Conservation (phyloP, 2,329 filamentous ascomycete species). For the Colletotrichum gigasporum region DNA sequence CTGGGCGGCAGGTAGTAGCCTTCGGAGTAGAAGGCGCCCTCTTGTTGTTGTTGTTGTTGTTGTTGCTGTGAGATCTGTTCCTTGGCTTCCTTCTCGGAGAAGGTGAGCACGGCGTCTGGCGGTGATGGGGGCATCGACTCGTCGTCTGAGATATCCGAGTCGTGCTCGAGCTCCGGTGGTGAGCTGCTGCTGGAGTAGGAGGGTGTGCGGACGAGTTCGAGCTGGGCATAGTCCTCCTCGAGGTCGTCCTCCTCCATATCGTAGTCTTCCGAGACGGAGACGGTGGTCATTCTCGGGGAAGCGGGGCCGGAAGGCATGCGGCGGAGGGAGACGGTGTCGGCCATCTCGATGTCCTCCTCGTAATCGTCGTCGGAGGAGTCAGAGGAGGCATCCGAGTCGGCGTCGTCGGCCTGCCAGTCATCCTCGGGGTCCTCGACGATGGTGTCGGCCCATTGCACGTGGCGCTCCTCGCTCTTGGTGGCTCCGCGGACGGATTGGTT, state of each 20-base stretch:
- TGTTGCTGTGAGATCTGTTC: conserved; percentile 48
- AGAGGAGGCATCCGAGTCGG: conserved; percentile 53
- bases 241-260: conserved; percentile 63
- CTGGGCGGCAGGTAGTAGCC: conserved; percentile 64
- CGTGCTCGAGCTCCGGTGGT: conserved; percentile 77
- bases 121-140: conserved; percentile 79
- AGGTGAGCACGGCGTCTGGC: conserved; percentile 64
- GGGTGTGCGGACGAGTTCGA: conserved; percentile 74
- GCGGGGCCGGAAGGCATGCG: conserved; percentile 51
- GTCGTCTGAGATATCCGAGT: conserved; percentile 75
- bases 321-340: conserved; percentile 56
- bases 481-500: conserved; percentile 91
- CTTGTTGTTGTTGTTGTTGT: conserved; percentile 52
- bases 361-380: conserved; percentile 54
- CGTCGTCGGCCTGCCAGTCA: conserved; percentile 74
- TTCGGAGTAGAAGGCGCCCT: conserved; percentile 56
- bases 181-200: conserved; percentile 67
- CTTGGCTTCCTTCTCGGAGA: conserved; percentile 65
- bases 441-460: conserved; percentile 88
- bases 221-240: conserved; percentile 71
- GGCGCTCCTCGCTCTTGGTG: conserved; percentile 64
- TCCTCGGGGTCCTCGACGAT: conserved; percentile 79
- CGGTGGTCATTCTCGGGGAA: conserved; percentile 38
- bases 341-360: conserved; percentile 68
- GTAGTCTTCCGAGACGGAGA: conserved; percentile 50